These are phyloP conservation scores for Myotisia sp. DNA, from an alignment of 2,329 filamentous ascomycete species.

Conservation along the genomic window DNA sequence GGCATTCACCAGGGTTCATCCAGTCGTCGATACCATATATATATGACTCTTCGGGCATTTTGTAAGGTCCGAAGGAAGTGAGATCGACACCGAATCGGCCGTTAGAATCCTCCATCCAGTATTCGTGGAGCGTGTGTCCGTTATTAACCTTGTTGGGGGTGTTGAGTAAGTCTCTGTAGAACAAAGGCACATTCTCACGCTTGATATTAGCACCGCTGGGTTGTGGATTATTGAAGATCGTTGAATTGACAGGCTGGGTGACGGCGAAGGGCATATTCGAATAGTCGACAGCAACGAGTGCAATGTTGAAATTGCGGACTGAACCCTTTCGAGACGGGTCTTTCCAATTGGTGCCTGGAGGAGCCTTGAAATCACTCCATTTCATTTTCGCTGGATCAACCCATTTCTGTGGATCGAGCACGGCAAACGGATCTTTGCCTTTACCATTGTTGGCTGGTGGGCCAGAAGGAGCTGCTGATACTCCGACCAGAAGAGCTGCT, in stretches of 20 bases:
- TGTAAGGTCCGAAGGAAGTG: slow-evolving; percentile 11
- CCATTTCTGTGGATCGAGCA: slow-evolving; percentile 13
- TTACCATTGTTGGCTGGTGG: neutral
- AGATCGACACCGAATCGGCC: slow-evolving; percentile 12
- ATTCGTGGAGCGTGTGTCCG: slow-evolving; percentile 13
- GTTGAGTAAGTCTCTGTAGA: slow-evolving; percentile 13
- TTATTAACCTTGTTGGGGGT: slow-evolving; percentile 11
- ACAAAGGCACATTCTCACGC: slow-evolving; percentile 9
- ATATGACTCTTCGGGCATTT: slow-evolving; percentile 9
- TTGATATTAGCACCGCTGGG: slow-evolving; percentile 8
- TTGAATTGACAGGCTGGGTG: slow-evolving; percentile 7
- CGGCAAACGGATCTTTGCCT: slow-evolving; percentile 10
- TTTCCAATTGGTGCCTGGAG: slow-evolving; percentile 12
- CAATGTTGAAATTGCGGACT: slow-evolving; percentile 13
- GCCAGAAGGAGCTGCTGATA: slow-evolving; percentile 2
- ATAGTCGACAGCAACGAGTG: slow-evolving; percentile 12
- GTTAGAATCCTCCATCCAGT: slow-evolving; percentile 13
- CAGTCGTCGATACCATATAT: slow-evolving; percentile 10
- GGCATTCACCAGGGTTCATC: slow-evolving; percentile 11
- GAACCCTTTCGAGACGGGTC: slow-evolving; percentile 11
- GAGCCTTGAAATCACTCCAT: slow-evolving; percentile 10
- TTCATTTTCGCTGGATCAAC: slow-evolving; percentile 14
- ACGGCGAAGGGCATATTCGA: slow-evolving; percentile 9
- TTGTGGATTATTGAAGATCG: slow-evolving; percentile 11
- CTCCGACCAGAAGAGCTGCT: too few species aligned